These are phyloP conservation scores for slime mould (Dictyostelium discoideum) DNA, from an alignment of 78 protist genomes.

Conservation along the genomic window dicty_2.7 NC_007090.3:4787001-4787500, in stretches of 20 bases:
- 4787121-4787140: neutral
- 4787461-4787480: neutral
- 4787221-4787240: neutral
- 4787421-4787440: neutral
- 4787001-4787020: neutral
- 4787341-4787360: neutral
- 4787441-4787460: neutral
- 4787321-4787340: neutral
- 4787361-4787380: neutral
- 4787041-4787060: neutral
- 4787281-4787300: neutral
- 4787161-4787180: neutral
- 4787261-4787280: neutral
- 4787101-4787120: neutral
- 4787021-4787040: neutral
- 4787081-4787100: neutral
- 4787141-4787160: neutral
- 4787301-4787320: neutral
- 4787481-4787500: neutral
- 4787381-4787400: neutral
- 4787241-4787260: neutral
- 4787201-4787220: constrained; percentile 11
- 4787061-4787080: neutral
- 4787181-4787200: neutral
- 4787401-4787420: neutral